These are phyloP conservation scores for Pistacia vera DNA, from an alignment of 345 rosid genomes.

Conservation along the genomic window DNA sequence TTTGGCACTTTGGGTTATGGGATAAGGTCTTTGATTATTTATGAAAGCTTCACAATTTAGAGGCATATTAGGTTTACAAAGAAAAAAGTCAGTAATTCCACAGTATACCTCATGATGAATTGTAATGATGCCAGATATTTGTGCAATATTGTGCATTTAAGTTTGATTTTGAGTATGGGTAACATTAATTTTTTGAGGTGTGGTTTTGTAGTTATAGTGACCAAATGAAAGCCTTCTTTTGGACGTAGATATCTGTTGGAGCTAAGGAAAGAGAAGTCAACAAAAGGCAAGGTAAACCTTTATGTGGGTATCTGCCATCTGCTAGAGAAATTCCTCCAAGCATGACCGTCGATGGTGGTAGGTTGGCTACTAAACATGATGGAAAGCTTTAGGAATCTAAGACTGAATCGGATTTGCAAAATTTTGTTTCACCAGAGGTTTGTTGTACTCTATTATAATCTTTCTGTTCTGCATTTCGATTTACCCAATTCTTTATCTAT, in stretches of 20 bases:
- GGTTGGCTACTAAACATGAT: slow-evolving; percentile 35
- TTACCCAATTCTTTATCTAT: slow-evolving; percentile 15
- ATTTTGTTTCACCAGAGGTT: slow-evolving; percentile 71
- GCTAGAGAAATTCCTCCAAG: slow-evolving; percentile 19
- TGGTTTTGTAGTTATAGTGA: background rate
- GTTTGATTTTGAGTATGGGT: background rate
- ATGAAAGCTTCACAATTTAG: background rate
- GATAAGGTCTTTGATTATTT: background rate
- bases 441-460: slow-evolving; percentile 26
- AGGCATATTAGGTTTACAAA: background rate
- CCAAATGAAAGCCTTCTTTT: slow-evolving; percentile 13
- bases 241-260: slow-evolving; percentile 84
- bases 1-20: background rate
- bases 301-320: background rate
- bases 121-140: background rate
- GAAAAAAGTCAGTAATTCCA: background rate
- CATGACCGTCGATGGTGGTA: slow-evolving; percentile 41
- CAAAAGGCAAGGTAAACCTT: slow-evolving; percentile 77
- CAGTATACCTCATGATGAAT: background rate
- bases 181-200: background rate
- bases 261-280: slow-evolving; percentile 84
- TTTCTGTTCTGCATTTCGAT: slow-evolving; percentile 4
- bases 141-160: slow-evolving; percentile 6
- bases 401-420: slow-evolving; percentile 46
- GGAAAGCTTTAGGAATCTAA: slow-evolving; percentile 41